Percentiles rank a stretch among this genome's conserved stretches.
phyloP scores from a whole-genome alignment of 139 green algal species.

The Ostreobium quekettii region DNA sequence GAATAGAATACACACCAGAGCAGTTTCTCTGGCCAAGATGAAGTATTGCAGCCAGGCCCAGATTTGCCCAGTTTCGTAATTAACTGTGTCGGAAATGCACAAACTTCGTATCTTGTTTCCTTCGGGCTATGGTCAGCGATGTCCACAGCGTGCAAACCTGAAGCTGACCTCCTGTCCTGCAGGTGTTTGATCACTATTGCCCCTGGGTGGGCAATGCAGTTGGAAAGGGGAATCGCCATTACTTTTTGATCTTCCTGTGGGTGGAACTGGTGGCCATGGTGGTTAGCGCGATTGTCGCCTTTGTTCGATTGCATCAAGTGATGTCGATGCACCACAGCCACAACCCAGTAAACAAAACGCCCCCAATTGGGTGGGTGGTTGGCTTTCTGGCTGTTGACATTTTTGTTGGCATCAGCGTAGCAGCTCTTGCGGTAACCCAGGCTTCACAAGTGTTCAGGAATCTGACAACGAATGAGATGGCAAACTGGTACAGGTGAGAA shows the following conservation, averaged over 20 bases:
- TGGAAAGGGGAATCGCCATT: constrained; percentile 62
- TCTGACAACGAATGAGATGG: constrained; percentile 94
- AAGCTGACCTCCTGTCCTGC: no score
- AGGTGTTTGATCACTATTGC: constrained; percentile 96
- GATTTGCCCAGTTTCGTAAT: no score
- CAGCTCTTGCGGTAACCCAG: constrained; percentile 70
- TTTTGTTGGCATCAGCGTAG: constrained; percentile 74
- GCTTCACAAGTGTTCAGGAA: constrained; percentile 68
- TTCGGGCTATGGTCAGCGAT: no score
- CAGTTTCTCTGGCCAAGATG: no score
- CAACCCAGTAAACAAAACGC: neutral
- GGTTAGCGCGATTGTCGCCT: constrained; percentile 31
- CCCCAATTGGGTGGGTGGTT: constrained; percentile 35
- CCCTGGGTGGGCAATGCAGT: constrained; percentile 89
- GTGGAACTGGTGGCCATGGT: constrained; percentile 72
- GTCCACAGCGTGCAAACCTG: no score
- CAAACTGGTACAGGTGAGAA: constrained; percentile 77
- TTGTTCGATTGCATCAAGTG: constrained; percentile 19
- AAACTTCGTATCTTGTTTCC: no score
- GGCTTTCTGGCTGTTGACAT: constrained; percentile 70
- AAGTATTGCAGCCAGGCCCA: no score
- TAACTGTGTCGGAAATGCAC: no score
- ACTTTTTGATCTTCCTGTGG: constrained; percentile 83
- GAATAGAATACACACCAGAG: no score
- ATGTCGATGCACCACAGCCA: neutral